Conservation (phyloP, 2,329 filamentous ascomycete species). For the Acarospora socialis region DNA sequence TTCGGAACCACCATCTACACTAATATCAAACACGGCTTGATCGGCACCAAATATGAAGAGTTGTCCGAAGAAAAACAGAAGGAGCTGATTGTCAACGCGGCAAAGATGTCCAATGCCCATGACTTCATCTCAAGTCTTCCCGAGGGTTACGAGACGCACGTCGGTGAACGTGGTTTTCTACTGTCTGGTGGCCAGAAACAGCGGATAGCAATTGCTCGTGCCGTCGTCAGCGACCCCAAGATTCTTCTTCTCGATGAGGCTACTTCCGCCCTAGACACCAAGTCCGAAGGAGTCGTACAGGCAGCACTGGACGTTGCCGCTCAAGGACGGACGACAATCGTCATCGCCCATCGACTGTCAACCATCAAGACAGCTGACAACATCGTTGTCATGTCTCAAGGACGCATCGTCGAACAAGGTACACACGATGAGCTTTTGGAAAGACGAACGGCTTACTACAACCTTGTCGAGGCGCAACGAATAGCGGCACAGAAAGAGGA, state of each 20-base stretch:
- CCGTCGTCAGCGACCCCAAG: slow-evolving; percentile 81
- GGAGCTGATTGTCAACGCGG: slow-evolving; percentile 63
- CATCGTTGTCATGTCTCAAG: slow-evolving; percentile 82
- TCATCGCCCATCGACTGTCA: slow-evolving; percentile 87
- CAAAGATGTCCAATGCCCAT: slow-evolving; percentile 84
- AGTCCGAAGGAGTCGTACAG: slow-evolving; percentile 88
- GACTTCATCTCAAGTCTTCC: slow-evolving; percentile 75
- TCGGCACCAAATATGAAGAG: slow-evolving; percentile 64
- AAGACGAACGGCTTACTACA: slow-evolving; percentile 59
- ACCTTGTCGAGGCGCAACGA: slow-evolving; percentile 76
- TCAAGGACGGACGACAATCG: slow-evolving; percentile 80
- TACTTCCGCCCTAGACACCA: slow-evolving; percentile 84
- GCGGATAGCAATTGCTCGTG: slow-evolving; percentile 84
- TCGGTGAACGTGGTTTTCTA: slow-evolving; percentile 88
- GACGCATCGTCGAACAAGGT: slow-evolving; percentile 83
- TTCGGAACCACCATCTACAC: slow-evolving; percentile 81
- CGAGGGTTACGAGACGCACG: slow-evolving; percentile 82
- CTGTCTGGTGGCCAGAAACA: slow-evolving; percentile 94
- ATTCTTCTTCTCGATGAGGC: slow-evolving; percentile 89
- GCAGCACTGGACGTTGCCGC: slow-evolving; percentile 78
- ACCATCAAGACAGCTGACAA: slow-evolving; percentile 92
- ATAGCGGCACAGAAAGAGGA: slow-evolving; percentile 50
- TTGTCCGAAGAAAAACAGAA: slow-evolving; percentile 52
- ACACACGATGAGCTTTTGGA: slow-evolving; percentile 69
- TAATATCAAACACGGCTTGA: slow-evolving; percentile 82